Conservation (phyloP, 75 land plant species). For the Pinus tabuliformis region DNA sequence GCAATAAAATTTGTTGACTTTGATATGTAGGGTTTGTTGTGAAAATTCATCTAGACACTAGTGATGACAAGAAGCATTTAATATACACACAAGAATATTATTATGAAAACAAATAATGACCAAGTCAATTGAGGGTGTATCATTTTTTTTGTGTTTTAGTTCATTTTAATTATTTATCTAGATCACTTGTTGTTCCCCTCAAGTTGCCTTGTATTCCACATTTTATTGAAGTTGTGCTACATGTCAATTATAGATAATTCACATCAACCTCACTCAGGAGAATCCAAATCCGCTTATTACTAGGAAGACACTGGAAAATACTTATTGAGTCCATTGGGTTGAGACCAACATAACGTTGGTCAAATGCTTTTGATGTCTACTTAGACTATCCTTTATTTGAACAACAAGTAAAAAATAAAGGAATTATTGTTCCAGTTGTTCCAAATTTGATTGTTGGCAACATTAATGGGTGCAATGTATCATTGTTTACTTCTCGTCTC, state of each 20-base stretch:
- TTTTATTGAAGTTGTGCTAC: neutral
- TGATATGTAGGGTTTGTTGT: constrained; percentile 78
- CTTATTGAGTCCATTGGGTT: constrained; percentile 79
- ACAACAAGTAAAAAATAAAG: constrained; percentile 67
- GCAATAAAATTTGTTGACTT: neutral
- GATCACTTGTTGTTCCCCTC: neutral
- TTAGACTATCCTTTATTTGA: constrained; percentile 99
- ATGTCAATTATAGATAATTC: constrained; percentile 35
- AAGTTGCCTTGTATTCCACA: neutral
- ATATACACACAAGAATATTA: constrained; percentile 73
- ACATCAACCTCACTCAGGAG: constrained; percentile 78
- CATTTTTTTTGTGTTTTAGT: neutral
- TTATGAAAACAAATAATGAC: constrained; percentile 65
- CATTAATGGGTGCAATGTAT: neutral
- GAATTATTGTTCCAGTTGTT: neutral
- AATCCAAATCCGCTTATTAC: constrained; percentile 49
- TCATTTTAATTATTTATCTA: neutral
- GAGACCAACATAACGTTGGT: constrained; percentile 70
- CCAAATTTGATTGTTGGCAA: neutral
- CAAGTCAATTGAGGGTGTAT: constrained; percentile 39
- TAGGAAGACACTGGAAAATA: constrained; percentile 70
- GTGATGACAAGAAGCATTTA: constrained; percentile 53
- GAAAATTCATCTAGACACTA: constrained; percentile 65
- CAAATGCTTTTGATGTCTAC: constrained; percentile 88
- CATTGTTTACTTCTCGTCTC: neutral